Base-by-base conservation (phyloP, 2,329 filamentous ascomycete genomes). In the Penicillium palitans region DNA sequence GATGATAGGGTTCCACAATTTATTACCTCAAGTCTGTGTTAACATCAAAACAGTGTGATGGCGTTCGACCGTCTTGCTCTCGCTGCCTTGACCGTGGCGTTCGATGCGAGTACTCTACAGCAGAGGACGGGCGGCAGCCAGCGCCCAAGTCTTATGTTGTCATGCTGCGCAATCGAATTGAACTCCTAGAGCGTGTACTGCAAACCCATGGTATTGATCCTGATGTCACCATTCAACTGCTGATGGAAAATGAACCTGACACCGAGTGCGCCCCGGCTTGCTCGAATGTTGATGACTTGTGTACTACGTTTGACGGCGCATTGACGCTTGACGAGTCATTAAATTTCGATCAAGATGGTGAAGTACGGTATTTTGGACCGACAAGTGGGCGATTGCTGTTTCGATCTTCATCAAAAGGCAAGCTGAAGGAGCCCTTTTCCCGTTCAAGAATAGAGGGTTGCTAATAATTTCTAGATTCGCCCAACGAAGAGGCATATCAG, bases 321-420 rank as follows among this genome's bases (percentile, higher is more conserved):
- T 60, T 76, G 1, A 72, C 70, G 17, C 46, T 75, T 0, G 74
- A 76, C n/a, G 74, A 74, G 40, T 68, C 71, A 6, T 58, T 74
- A 29, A 73, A 74, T 39, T 74, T 72, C 27, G 73, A 76, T 24
- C 66, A 67, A 25, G 73, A 76, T 39, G 68, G 68, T 0, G 74
- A 77, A 50, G 65, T 70, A 46, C 62, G 70, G 2, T 77, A 74
- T 49, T 77, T 76, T 57, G 74, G 75, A 0, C 67, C 72, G 1
- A 70, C 74, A 0, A 77, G 74, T 57, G 75, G 74, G 1, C 68
- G 74, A 2, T 63, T 76, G 4, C 65, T 71, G 12, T 75, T 76
- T 42, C 61, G 61, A 25, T 61, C 60, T 27, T 54, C 61, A 10
- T 29, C 37, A 27, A 63, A 63, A 27, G 56, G 63, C 61, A 24